phyloP scores from a whole-genome alignment of 106 monocot species.

The Phalaenopsis equestris region DNA sequence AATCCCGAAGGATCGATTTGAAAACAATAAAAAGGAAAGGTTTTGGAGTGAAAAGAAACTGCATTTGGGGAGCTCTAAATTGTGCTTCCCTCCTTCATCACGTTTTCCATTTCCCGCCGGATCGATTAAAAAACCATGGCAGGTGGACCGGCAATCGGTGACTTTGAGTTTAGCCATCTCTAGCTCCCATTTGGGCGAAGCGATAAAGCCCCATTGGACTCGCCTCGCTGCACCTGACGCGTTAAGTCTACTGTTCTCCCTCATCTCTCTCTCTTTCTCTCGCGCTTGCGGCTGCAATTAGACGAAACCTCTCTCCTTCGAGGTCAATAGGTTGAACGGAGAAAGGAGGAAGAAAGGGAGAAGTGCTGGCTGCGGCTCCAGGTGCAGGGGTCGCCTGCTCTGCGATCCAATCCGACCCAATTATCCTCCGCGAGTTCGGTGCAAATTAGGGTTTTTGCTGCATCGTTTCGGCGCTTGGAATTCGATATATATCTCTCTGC shows the following conservation, averaged over 20 bases:
- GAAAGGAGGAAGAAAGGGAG: background rate
- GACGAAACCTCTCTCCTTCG: background rate
- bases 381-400: background rate
- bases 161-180: slow-evolving; percentile 5
- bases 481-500: slow-evolving; percentile 3
- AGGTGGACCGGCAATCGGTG: background rate
- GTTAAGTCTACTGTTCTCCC: background rate
- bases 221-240: background rate
- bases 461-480: background rate
- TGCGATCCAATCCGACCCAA: background rate
- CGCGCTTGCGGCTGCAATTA: background rate
- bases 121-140: background rate
- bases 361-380: background rate
- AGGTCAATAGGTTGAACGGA: background rate
- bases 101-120: slow-evolving; percentile 19
- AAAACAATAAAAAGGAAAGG: background rate
- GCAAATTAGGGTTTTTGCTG: background rate
- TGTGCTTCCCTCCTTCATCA: slow-evolving; percentile 9
- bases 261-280: background rate
- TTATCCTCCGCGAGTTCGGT: background rate
- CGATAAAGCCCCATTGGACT: background rate
- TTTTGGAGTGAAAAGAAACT: background rate
- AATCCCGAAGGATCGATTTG: background rate
- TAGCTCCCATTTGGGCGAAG: background rate
- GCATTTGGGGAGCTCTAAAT: background rate